Base-by-base conservation (phyloP, 345 rosid species). In the Nasturtium officinale region DNA sequence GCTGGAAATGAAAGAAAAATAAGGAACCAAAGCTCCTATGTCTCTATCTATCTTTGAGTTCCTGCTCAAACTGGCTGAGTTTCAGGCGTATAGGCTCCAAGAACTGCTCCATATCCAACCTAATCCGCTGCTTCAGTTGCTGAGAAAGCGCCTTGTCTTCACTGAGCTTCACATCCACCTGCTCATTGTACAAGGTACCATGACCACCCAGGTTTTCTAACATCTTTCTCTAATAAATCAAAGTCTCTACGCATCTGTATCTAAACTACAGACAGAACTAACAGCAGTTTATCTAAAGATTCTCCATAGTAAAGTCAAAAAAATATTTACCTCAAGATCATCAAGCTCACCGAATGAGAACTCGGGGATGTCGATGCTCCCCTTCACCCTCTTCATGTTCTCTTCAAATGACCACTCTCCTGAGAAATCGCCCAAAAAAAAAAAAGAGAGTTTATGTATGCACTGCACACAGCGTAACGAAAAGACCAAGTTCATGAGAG, bases 261-360 rank as follows among this genome's bases (percentile, higher is more conserved):
- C 25, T 50, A 35, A 26, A 37, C 46, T 47, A 30, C 16, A n/a
- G 33, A 12, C 18, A 67, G 51, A 10, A 16, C 16, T 23, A 50
- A 12, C 18, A 67, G 51, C 16, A 16, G 38, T 25, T 61, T 52
- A 7, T 16, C 60, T 12, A 30, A 25, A 50, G 40, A 71, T 40
- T 23, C 25, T 51, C 37, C 17, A 12, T 6, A 38, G 26, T 29
- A 38, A 35, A 2, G 10, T 33, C 43, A 16, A 37, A 43, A 59
- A 5, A 60, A 6, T 62, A 0, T 37, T 81, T 81, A 94, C 98
- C 98, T 94, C 86, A 73, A 94, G 84, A 68, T 91, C 98, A 77
- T 89, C 92, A 33, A 91, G 91, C 82, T 94, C 98, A 5, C 97
- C 98, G 17, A 82, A 89, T 5, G 98, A 94, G 75, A 94, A 91